A percentile compares a stretch with the other conserved stretches of the same genome.
These are phyloP conservation scores for Sugiyamaella pinicola DNA, from an alignment of 1,139 yeast genomes.

Conservation along the genomic window DNA sequence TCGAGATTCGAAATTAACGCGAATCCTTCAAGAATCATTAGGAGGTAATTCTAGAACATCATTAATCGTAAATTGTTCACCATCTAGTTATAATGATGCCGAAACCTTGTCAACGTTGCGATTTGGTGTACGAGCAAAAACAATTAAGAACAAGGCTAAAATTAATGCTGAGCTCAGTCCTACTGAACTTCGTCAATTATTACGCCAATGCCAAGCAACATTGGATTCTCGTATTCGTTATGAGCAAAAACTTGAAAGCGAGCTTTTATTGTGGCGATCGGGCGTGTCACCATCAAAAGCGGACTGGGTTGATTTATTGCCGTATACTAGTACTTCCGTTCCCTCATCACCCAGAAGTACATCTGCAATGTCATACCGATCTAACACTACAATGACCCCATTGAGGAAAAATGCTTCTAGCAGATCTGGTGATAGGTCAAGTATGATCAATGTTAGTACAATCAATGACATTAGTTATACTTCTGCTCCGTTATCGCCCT, in stretches of 20 bases:
- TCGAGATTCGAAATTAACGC: constrained; percentile 80
- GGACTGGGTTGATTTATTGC: constrained; percentile 44
- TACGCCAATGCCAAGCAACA: constrained; percentile 52
- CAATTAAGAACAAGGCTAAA: constrained; percentile 67
- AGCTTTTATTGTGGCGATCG: constrained; percentile 53
- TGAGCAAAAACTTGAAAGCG: constrained; percentile 54
- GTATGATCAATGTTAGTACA: constrained; percentile 11
- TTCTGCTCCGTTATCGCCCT: constrained; percentile 3
- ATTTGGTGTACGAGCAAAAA: constrained; percentile 79
- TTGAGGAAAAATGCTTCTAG: constrained; percentile 12
- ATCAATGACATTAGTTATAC: constrained; percentile 3
- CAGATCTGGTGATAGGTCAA: constrained; percentile 9
- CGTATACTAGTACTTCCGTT: constrained; percentile 4
- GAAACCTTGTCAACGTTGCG: constrained; percentile 80
- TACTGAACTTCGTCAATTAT: constrained; percentile 53
- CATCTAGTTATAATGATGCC: constrained; percentile 58
- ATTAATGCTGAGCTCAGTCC: constrained; percentile 70
- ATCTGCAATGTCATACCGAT: constrained; percentile 15
- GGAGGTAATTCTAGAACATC: constrained; percentile 89
- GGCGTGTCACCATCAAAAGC: constrained; percentile 45
- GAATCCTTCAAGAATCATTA: constrained; percentile 79
- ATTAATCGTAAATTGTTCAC: constrained; percentile 77
- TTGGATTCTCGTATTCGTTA: constrained; percentile 51
- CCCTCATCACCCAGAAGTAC: constrained; percentile 27
- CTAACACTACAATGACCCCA: constrained; percentile 15